A percentile compares a stretch with the other conserved stretches of the same genome.
phyloP scores from a whole-genome alignment of 768 basidiomycete species.

The Boletellus ananas region DNA sequence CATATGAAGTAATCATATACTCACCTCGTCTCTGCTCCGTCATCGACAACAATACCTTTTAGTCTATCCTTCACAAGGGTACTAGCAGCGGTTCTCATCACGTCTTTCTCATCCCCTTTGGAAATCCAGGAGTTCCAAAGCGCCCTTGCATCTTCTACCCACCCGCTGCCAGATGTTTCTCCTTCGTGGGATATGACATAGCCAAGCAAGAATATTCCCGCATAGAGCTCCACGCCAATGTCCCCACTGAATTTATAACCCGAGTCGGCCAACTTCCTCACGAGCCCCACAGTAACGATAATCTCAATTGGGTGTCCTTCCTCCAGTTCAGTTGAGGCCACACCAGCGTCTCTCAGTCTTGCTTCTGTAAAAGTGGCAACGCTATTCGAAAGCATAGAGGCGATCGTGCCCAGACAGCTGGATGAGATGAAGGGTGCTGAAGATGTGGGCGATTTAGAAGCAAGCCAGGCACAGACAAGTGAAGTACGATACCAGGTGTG shows the following conservation, averaged over 20 bases:
- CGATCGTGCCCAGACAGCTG: constrained; percentile 13
- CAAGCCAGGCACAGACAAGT: background rate
- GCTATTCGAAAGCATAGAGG: constrained; percentile 14
- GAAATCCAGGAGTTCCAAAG: constrained; percentile 33
- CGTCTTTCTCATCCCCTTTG: constrained; percentile 10
- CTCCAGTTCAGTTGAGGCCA: constrained; percentile 1
- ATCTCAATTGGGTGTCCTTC: constrained; percentile 1
- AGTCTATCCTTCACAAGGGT: constrained; percentile 41
- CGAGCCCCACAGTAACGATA: constrained; percentile 7
- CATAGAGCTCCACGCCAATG: constrained; percentile 18
- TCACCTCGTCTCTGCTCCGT: constrained; percentile 29
- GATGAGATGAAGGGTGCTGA: constrained; percentile 23
- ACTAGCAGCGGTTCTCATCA: constrained; percentile 24
- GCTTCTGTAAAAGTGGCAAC: constrained; percentile 13
- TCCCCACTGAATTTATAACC: constrained; percentile 20
- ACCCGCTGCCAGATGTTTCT: constrained; percentile 9
- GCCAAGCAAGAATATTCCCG: constrained; percentile 19
- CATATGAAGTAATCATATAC: constrained; percentile 5
- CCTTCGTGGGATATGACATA: constrained; percentile 14
- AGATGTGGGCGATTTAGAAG: background rate
- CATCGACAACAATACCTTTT: constrained; percentile 40
- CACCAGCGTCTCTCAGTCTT: constrained; percentile 10
- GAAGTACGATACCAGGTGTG: constrained; percentile 13
- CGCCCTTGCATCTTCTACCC: constrained; percentile 19
- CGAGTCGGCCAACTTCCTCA: constrained; percentile 14